phyloP scores from a whole-genome alignment of 495 filamentous ascomycete genomes.

The Tuber umbilicatum region DNA sequence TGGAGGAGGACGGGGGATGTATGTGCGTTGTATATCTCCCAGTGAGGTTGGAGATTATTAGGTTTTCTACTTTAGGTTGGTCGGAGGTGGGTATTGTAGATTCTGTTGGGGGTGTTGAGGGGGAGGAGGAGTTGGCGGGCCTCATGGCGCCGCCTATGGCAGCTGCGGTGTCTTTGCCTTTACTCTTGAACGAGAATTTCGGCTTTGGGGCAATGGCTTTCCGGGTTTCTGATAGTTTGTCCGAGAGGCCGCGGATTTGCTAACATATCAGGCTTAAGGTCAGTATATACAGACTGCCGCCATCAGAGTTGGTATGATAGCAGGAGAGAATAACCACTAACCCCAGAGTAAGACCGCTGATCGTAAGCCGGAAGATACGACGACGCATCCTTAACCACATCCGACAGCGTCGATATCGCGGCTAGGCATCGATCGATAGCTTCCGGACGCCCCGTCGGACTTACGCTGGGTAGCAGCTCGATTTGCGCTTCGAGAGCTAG shows the following conservation, averaged over 20 bases:
- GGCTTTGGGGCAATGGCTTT: constrained; percentile 55
- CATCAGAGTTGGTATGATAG: background rate
- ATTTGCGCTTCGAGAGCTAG: constrained; percentile 34
- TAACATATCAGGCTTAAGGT: constrained; percentile 36
- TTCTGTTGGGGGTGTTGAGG: constrained; percentile 43
- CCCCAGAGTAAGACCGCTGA: constrained; percentile 65
- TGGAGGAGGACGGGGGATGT: constrained; percentile 48
- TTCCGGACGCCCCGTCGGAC: constrained; percentile 50
- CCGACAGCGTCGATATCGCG: constrained; percentile 59
- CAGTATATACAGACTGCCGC: constrained; percentile 6
- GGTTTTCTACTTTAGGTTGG: constrained; percentile 17
- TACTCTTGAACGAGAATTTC: constrained; percentile 67
- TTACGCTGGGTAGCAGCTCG: constrained; percentile 11
- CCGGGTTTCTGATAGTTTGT: constrained; percentile 57
- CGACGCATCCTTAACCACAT: constrained; percentile 62
- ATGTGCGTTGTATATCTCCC: background rate
- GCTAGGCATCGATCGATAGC: constrained; percentile 63
- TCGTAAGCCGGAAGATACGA: constrained; percentile 69
- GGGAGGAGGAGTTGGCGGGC: constrained; percentile 43
- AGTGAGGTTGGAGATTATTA: constrained; percentile 12
- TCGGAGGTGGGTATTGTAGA: constrained; percentile 23
- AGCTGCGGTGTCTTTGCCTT: constrained; percentile 52
- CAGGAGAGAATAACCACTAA: constrained; percentile 38
- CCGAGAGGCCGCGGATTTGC: constrained; percentile 62
- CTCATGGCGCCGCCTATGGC: constrained; percentile 53